A percentile compares a stretch with the other conserved stretches of the same genome.
These are phyloP conservation scores for Leptographium galeiforme DNA, from an alignment of 2,329 filamentous ascomycete genomes.

Conservation along the genomic window DNA sequence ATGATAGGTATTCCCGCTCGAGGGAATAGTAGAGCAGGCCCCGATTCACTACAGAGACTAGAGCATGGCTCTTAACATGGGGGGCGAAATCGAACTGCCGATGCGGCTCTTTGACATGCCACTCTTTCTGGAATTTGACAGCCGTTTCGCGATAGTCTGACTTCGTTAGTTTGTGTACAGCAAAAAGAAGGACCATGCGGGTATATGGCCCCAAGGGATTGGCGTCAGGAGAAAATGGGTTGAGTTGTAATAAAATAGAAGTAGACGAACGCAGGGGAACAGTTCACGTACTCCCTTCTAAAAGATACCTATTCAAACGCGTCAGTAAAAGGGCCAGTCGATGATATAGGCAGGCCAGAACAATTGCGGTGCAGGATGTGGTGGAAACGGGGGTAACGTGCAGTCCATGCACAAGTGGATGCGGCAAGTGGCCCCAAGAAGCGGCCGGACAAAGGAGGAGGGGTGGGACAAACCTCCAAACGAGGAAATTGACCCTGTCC, in stretches of 20 bases:
- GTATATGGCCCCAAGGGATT: neutral
- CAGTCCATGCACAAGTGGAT: slow-evolving; percentile 4
- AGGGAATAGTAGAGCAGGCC: slow-evolving; percentile 47
- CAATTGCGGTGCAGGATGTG: neutral
- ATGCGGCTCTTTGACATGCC: slow-evolving; percentile 49
- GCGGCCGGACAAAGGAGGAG: slow-evolving; percentile 10
- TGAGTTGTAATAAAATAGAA: neutral
- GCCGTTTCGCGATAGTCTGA: slow-evolving; percentile 56
- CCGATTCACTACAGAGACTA: slow-evolving; percentile 50
- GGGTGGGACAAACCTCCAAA: slow-evolving; percentile 49
- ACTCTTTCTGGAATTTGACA: slow-evolving; percentile 55
- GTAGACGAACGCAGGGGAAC: neutral
- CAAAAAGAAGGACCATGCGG: neutral
- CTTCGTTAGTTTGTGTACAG: slow-evolving; percentile 6
- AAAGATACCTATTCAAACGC: slow-evolving; percentile 34
- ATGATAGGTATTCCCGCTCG: slow-evolving; percentile 35
- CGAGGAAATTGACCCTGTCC: slow-evolving; percentile 55
- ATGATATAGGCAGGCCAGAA: neutral
- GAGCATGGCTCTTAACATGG: slow-evolving; percentile 50
- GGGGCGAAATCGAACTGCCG: slow-evolving; percentile 49
- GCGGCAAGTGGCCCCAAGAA: neutral
- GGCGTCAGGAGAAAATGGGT: neutral
- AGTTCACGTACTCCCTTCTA: slow-evolving; percentile 46
- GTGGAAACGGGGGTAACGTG: neutral
- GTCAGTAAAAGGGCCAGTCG: slow-evolving; percentile 3